Base-by-base conservation (phyloP, 108 stramenopile genomes). In the Schizochytrium sp. region DNA sequence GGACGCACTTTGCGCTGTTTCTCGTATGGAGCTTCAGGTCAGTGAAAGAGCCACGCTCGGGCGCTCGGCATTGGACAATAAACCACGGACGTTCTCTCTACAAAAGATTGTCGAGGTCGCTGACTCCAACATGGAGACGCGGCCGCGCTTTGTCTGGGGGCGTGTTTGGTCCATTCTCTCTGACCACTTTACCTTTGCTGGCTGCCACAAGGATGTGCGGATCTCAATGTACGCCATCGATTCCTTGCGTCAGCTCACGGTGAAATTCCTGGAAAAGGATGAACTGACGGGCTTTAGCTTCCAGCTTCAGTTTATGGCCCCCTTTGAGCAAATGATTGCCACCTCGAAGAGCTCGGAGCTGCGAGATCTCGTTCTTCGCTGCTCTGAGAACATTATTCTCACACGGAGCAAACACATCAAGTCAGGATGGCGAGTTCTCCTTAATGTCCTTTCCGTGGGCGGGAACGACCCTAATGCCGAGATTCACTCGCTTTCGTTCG, bases 81-180 rank as follows among this genome's bases (percentile, higher is more conserved):
- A 96, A 90, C 97, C 98, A 4, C 96, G 97, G 58, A 97, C 98
- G 63, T 98, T 97, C 92, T 96, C 95, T 58, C 95, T 99, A 29
- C 98, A 99, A 89, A 97, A 98, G 91, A 93, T 99, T 21, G 98
- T 99, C 18, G 99, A 99, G 88, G 98, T 98, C 19, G 96, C 99
- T 21, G 98, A 99, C 91, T 97, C 94, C 92, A 99, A 99, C 93
- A 97, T 99, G 97, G 96, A 97, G 72, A 93, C 93, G 44, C 91
- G 99, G 47, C 95, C 97, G 21, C 92, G 98, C 16, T 90, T 99
- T 53, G 96, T 97, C 34, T 99, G 98, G 94, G 93, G 96, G 57
- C 95, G 96, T 57, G 92, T 99, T 58, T 99, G 99, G 99, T 94
- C 93, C 48, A 94, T 95, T 6, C 95, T 99, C 48, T 95, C 97